Evolutionary conservation across 2,329 filamentous ascomycete species (phyloP).

Genomic region (Cercospora sojina): DNA sequence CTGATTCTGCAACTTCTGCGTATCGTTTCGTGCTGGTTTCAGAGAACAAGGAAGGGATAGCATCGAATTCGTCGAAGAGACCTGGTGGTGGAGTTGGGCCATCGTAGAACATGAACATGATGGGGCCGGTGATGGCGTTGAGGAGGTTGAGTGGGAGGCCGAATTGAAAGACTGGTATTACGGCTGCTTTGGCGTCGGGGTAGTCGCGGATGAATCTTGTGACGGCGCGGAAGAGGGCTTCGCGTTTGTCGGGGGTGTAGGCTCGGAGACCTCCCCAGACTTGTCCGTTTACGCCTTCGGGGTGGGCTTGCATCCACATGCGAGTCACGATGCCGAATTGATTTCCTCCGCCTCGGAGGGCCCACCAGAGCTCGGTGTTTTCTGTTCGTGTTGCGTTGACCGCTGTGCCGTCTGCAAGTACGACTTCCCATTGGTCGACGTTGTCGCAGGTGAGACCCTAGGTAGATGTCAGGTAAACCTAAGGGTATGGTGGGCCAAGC

Average conservation of each 20-base stretch:
- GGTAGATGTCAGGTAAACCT: neutral
- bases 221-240: slow-evolving; percentile 21
- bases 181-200: slow-evolving; percentile 23
- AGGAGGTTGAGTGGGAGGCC: slow-evolving; percentile 20
- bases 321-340: slow-evolving; percentile 40
- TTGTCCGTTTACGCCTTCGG: slow-evolving; percentile 23
- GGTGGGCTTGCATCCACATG: slow-evolving; percentile 26
- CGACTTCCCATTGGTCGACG: slow-evolving; percentile 43
- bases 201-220: slow-evolving; percentile 21
- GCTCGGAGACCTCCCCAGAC: slow-evolving; percentile 26
- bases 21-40: slow-evolving; percentile 20
- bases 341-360: slow-evolving; percentile 55
- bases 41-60: slow-evolving; percentile 8
- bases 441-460: slow-evolving; percentile 24
- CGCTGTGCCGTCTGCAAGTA: slow-evolving; percentile 53
- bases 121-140: slow-evolving; percentile 23
- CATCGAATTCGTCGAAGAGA: slow-evolving; percentile 24
- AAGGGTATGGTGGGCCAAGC: neutral
- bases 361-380: slow-evolving; percentile 53
- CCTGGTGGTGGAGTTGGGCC: slow-evolving; percentile 19
- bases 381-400: slow-evolving; percentile 46
- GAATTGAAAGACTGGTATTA: slow-evolving; percentile 25
- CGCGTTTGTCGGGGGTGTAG: slow-evolving; percentile 20
- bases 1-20: slow-evolving; percentile 17
- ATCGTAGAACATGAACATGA: slow-evolving; percentile 27